Conservation (phyloP, 768 basidiomycete genomes). For the Zangia roseola region DNA sequence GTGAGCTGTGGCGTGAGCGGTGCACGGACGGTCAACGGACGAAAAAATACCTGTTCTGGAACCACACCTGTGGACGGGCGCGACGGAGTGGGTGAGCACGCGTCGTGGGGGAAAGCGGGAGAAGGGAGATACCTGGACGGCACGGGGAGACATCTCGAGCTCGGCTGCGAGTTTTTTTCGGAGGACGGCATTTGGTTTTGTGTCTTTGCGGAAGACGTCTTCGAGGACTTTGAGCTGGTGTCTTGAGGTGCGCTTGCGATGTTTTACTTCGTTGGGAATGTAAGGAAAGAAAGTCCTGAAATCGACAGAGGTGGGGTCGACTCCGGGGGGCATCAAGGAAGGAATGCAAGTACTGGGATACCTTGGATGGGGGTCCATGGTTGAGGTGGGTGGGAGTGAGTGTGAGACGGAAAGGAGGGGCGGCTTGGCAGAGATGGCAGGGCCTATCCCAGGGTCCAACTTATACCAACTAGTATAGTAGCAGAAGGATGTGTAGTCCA, state of each 20-base stretch:
- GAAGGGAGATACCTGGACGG: slow-evolving; percentile 78
- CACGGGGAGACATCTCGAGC: slow-evolving; percentile 89
- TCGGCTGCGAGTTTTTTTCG: slow-evolving; percentile 78
- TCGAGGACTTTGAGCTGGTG: slow-evolving; percentile 90
- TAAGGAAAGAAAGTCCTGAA: slow-evolving; percentile 87
- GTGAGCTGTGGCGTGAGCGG: slow-evolving; percentile 13
- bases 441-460: slow-evolving; percentile 30
- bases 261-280: slow-evolving; percentile 91
- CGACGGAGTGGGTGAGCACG: slow-evolving; percentile 18
- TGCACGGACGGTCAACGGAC: slow-evolving; percentile 3
- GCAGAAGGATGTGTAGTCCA: too few species aligned
- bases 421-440: slow-evolving; percentile 31
- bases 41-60: slow-evolving; percentile 71
- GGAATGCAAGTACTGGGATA: slow-evolving; percentile 43
- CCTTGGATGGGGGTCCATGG: slow-evolving; percentile 32
- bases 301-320: slow-evolving; percentile 68
- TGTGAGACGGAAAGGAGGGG: slow-evolving; percentile 36
- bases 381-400: slow-evolving; percentile 11
- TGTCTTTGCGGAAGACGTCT: slow-evolving; percentile 79
- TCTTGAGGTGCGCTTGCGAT: slow-evolving; percentile 85
- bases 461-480: slow-evolving; percentile 20
- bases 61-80: slow-evolving; percentile 71
- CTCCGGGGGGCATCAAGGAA: slow-evolving; percentile 47
- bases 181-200: slow-evolving; percentile 83
- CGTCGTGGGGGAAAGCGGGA: slow-evolving; percentile 4